Evolutionary conservation across 495 filamentous ascomycete species (phyloP).

Genomic region (Terfezia claveryi): DNA sequence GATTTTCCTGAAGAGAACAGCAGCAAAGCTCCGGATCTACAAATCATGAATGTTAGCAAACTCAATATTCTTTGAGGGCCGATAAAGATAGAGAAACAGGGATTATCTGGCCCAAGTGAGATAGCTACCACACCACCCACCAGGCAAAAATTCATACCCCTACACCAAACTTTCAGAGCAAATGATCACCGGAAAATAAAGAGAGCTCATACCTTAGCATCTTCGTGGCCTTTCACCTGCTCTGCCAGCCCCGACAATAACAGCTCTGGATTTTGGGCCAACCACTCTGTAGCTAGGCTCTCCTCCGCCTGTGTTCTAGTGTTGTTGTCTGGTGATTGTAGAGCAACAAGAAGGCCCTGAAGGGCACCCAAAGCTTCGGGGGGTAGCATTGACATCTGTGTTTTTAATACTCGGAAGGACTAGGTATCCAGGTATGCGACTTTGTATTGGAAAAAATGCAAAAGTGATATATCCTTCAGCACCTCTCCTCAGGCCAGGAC

Average conservation of each 20-base stretch:
- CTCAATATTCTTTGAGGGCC: too few species aligned
- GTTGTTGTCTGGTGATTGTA: slow-evolving; percentile 76
- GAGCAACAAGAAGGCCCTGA: slow-evolving; percentile 57
- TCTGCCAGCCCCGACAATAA: slow-evolving; percentile 85
- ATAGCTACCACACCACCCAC: neutral
- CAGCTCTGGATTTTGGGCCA: slow-evolving; percentile 53
- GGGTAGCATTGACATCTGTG: slow-evolving; percentile 28
- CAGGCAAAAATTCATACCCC: slow-evolving; percentile 2
- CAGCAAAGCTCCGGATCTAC: slow-evolving; percentile 34
- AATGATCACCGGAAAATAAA: neutral
- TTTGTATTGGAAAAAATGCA: too few species aligned
- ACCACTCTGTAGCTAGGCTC: slow-evolving; percentile 74
- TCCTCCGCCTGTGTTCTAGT: slow-evolving; percentile 72
- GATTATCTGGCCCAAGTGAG: neutral
- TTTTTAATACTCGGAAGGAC: neutral
- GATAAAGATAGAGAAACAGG: too few species aligned
- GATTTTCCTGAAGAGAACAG: slow-evolving; percentile 87
- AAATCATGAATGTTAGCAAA: too few species aligned
- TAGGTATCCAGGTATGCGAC: too few species aligned
- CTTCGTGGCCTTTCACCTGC: slow-evolving; percentile 53
- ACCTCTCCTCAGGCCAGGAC: too few species aligned
- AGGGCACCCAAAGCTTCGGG: slow-evolving; percentile 63
- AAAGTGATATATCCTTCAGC: too few species aligned
- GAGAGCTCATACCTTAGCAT: slow-evolving; percentile 37
- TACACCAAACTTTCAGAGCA: neutral